Evolutionary conservation across 805 yeast genomes (phyloP), one percentile per base, ranked within the genome.

Genomic region (Ogataea polymorpha): DNA sequence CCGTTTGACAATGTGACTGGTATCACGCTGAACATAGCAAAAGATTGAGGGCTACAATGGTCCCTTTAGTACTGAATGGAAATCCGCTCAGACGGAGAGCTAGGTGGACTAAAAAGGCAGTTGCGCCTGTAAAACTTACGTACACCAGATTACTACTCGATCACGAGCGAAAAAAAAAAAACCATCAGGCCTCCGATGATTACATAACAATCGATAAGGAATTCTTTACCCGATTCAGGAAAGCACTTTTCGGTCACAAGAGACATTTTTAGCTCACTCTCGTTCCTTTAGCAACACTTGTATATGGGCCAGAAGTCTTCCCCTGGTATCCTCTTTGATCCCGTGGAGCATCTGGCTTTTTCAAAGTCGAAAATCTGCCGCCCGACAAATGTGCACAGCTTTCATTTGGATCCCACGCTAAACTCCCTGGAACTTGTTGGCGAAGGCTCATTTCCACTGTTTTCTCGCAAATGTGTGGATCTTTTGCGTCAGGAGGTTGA

Each of bases 381-480:
- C 28, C 44, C 55, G 2, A 41, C 53, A 15, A 41, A 46, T 17
- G 36, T 42, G 8, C 35, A 32, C 7, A 25, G 46, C 2, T 32
- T 57, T 10, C 42, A 48, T 4, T 33, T 46, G 8, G 39, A 42
- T 16, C 40, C 48, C 30, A 38, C 48, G 5, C 45, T 44, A 5
- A 48, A 46, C 16, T 38, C 53, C n/a, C 43, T 60, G 6, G 59
- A 58, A 31, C 42, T 54, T 10, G 42, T 55, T 8, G 56, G 58
- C 4, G 53, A 53, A 8, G 55, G 53, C 3, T 42, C 73, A 3
- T 71, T 71, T 49, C 75, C 75, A 1, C 55, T 72, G 23, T 71
- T 72, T 51, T 66, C 75, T 3, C 65, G 62, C 20, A 68, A 66
- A 34, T 75, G 77, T 12, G 51, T 70, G 30, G 59, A 60, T 9